phyloP scores from a whole-genome alignment of 2,329 filamentous ascomycete species.

The Coleophoma crateriformis region DNA sequence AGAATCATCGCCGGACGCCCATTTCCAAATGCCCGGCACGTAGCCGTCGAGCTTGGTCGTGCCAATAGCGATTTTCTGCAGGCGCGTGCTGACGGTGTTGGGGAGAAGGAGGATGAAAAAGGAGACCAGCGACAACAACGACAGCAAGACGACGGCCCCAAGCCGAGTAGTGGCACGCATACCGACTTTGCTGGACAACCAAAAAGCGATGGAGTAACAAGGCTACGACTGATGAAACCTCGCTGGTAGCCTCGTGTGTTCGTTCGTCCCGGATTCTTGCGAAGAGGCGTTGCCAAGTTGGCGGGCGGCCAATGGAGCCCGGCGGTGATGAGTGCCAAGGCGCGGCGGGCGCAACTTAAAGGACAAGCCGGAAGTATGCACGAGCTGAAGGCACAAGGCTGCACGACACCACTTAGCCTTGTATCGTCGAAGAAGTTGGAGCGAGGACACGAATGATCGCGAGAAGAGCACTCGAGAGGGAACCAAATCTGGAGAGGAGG shows the following conservation, averaged over 20 bases:
- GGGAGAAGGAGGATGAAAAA: constrained; percentile 14
- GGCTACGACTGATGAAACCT: not conserved
- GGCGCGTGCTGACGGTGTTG: constrained; percentile 7
- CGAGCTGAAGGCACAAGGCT: too few relatives aligned
- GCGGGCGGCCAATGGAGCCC: not conserved
- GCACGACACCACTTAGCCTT: too few relatives aligned
- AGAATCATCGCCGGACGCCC: constrained; percentile 4
- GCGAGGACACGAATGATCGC: too few relatives aligned
- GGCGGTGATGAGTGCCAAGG: not conserved
- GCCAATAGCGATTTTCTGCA: constrained; percentile 16
- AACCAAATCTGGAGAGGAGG: too few relatives aligned
- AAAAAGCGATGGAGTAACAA: not conserved
- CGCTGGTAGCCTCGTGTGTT: not conserved
- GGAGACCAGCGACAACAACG: constrained; percentile 14
- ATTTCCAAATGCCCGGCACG: constrained; percentile 12
- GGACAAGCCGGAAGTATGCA: not conserved
- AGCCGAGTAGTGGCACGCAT: constrained; percentile 13
- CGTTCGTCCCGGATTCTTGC: not conserved
- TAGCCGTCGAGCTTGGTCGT: constrained; percentile 11
- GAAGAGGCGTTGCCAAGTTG: not conserved
- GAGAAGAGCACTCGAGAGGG: too few relatives aligned
- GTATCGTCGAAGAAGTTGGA: too few relatives aligned
- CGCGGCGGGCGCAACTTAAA: not conserved
- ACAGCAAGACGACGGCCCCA: constrained; percentile 13
- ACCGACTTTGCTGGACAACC: not conserved